These are phyloP conservation scores for Avena atlantica DNA, from an alignment of 176 grass and related monocot species.

Conservation along the genomic window DNA sequence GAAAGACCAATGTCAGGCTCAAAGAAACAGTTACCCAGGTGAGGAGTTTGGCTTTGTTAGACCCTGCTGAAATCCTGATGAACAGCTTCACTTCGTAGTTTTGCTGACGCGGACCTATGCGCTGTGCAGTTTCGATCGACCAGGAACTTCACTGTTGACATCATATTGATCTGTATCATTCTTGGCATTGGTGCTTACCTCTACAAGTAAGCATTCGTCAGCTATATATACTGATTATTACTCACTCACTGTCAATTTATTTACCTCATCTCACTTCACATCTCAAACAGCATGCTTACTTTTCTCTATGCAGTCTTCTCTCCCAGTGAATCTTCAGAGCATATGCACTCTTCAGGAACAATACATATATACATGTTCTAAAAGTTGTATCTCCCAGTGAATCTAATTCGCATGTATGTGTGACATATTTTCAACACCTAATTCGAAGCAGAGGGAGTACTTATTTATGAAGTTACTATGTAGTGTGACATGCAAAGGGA, in stretches of 20 bases:
- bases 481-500: too few relatives aligned
- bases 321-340: constrained; percentile 3
- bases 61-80: not conserved
- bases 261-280: not conserved
- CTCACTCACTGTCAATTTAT: not conserved
- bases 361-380: too few relatives aligned
- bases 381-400: too few relatives aligned
- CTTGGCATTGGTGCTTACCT: constrained; percentile 87
- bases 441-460: too few relatives aligned
- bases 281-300: not conserved
- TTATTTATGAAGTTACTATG: too few relatives aligned
- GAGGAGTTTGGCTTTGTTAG: constrained; percentile 5
- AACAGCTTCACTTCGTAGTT: not conserved
- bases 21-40: constrained; percentile 84
- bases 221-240: not conserved
- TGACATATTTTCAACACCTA: too few relatives aligned
- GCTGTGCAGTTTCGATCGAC: constrained; percentile 72
- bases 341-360: too few relatives aligned
- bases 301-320: constrained; percentile 47
- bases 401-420: too few relatives aligned
- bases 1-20: constrained; percentile 83
- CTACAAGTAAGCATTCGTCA: constrained; percentile 62
- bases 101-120: not conserved
- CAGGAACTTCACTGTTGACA: constrained; percentile 81
- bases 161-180: constrained; percentile 85